A percentile compares a stretch with the other conserved stretches of the same genome.
Evolutionary conservation across 78 protist genomes (phyloP).

Genomic region (Dictyostelium firmibasis): DNA sequence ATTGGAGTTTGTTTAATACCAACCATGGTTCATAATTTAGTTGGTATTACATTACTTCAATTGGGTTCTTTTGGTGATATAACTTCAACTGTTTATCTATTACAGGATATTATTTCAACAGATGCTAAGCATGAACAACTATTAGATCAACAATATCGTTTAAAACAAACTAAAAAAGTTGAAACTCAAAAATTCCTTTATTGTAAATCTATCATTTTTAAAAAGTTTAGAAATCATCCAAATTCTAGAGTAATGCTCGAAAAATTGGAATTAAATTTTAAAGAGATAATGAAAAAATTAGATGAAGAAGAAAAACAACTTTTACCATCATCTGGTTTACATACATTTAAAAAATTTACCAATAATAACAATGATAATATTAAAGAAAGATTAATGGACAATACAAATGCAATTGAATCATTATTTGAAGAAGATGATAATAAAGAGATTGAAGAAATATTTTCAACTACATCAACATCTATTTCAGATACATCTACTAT

Average conservation of each 20-base stretch:
- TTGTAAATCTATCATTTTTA: background rate
- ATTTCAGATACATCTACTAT: background rate
- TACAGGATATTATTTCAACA: background rate
- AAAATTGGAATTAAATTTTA: background rate
- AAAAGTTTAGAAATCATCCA: background rate
- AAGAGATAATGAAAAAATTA: background rate
- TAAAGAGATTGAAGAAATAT: background rate
- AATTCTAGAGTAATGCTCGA: background rate
- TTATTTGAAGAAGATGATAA: background rate
- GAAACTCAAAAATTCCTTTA: background rate
- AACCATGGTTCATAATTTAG: background rate
- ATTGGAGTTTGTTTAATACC: conserved; percentile 22
- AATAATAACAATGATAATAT: background rate
- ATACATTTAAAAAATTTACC: background rate
- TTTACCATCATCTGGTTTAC: background rate
- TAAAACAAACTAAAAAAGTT: background rate
- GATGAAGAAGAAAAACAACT: background rate
- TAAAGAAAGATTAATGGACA: background rate
- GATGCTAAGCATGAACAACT: background rate
- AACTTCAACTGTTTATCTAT: background rate
- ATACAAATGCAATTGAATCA: background rate
- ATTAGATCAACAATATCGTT: background rate
- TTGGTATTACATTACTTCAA: conserved; percentile 18
- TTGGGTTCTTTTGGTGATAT: conserved; percentile 16
- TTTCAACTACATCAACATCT: background rate